These are phyloP conservation scores for Salix viminalis DNA, from an alignment of 345 rosid genomes.

Conservation along the genomic window DNA sequence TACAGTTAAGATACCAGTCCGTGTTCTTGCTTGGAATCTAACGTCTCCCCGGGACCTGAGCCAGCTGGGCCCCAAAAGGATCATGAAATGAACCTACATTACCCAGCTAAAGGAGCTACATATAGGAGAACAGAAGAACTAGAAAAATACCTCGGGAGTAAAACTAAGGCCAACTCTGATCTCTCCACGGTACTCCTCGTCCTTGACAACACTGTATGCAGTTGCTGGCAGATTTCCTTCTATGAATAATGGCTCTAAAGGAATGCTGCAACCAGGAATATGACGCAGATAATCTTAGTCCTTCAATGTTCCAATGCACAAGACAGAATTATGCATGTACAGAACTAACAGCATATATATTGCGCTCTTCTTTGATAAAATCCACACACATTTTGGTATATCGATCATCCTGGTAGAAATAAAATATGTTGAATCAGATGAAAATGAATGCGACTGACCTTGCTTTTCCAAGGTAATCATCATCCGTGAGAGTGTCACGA, in stretches of 20 bases:
- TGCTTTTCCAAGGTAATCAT: slow-evolving; percentile 35
- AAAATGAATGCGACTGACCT: slow-evolving; percentile 14
- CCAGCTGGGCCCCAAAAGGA: too few relatives aligned
- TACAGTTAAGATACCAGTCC: too few relatives aligned
- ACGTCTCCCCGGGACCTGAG: too few relatives aligned
- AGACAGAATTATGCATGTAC: too few relatives aligned
- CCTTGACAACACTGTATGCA: slow-evolving; percentile 70
- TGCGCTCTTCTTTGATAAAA: too few relatives aligned
- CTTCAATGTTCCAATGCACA: background rate
- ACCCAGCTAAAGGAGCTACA: too few relatives aligned
- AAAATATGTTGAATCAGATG: too few relatives aligned
- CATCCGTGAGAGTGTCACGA: slow-evolving; percentile 9
- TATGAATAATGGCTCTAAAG: slow-evolving; percentile 51
- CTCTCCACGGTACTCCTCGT: slow-evolving; percentile 58
- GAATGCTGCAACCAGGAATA: slow-evolving; percentile 40
- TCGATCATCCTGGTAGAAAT: too few relatives aligned
- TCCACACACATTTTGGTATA: too few relatives aligned
- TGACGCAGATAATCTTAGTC: background rate
- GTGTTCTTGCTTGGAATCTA: too few relatives aligned
- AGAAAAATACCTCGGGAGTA: slow-evolving; percentile 50
- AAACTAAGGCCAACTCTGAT: slow-evolving; percentile 60
- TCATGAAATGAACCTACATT: too few relatives aligned
- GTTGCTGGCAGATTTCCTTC: slow-evolving; percentile 53
- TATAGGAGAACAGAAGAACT: background rate
- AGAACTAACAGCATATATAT: too few relatives aligned